Evolutionary conservation across 805 yeast genomes (phyloP), one percentile per base, ranked within the genome.

Genomic region (Ogataea glucozyma): DNA sequence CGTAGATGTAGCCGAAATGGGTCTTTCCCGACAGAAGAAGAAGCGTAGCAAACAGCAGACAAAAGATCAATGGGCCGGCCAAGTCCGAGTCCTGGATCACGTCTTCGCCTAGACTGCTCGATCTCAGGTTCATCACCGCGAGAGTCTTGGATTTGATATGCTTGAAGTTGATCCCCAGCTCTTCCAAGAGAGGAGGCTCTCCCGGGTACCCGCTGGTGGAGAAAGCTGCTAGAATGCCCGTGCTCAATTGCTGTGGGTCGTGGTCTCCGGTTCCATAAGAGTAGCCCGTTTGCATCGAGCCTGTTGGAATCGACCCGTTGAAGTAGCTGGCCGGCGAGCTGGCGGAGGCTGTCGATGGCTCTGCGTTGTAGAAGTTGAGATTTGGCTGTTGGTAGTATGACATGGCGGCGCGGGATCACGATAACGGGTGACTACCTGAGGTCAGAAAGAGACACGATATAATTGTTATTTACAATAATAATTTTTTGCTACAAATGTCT

Each of bases 1-100:
- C 98, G 59, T 93, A 93, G 38, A 93, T 86, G 64, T 93, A 93
- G 2, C 98, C 98, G 61, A 93, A 93, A 63, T 93, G 98, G 12
- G 91, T 86, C 63, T 91, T 93, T 4, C 99, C 98, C 1, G 96
- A 83, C 32, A 90, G 71, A 38, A 91, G 69, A 41, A 93, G 69
- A 47, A 85, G 79, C 0, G 89, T 76, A 16, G 97, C 99, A 60
- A 91, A 91, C 43, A 88, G 65, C 40, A 93, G 69, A 57, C 91
- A 91, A 64, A 91, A 93, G 30, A 93, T 68, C 23, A 93, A 73
- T 1, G 99, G 99, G 1, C 99, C 99, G 0, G 98, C 97, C 53
- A 93, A 72, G 61, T 93, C 99, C 19, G 93, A 76, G 64, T 91
- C 99, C 40, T 82, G 80, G 79, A 88, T 78, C 26, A 83, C 82